Percentiles rank a stretch among this genome's conserved stretches.
Evolutionary conservation across 345 rosid genomes (phyloP).

Genomic region (Eucalyptus regnans): DNA sequence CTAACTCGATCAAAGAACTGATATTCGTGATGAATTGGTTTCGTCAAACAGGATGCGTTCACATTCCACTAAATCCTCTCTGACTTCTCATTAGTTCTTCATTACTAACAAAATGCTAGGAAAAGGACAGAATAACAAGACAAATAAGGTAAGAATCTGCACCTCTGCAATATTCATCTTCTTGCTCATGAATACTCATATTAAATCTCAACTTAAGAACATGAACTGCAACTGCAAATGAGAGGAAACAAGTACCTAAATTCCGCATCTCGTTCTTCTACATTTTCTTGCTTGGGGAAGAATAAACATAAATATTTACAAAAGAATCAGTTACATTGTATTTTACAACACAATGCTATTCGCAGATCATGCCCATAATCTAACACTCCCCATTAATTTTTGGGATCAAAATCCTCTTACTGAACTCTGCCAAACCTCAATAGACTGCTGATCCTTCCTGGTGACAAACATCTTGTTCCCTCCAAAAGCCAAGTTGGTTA

Average conservation of each 20-base stretch:
- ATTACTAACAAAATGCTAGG: neutral
- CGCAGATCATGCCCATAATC: neutral
- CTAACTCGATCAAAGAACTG: neutral
- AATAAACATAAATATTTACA: neutral
- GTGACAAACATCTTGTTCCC: conserved; percentile 79
- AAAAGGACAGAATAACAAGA: neutral
- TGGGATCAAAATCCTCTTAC: neutral
- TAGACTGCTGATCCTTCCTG: conserved; percentile 54
- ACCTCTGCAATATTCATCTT: neutral
- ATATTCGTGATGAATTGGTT: neutral
- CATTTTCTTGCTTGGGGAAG: neutral
- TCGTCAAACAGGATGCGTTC: neutral
- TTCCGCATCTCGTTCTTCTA: neutral
- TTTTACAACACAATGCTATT: neutral
- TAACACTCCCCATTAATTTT: neutral
- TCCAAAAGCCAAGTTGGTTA: conserved; percentile 63
- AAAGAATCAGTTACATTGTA: neutral
- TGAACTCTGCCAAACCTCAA: conserved; percentile 90
- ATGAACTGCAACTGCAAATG: neutral
- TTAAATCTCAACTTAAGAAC: neutral
- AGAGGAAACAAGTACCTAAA: neutral
- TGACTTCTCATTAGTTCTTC: neutral
- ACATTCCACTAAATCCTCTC: neutral
- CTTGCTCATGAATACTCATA: neutral
- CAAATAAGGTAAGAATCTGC: neutral